Percentiles rank a stretch among this genome's conserved stretches.
phyloP scores from a whole-genome alignment of 108 stramenopile species.

The Nitzschia putrida region DNA sequence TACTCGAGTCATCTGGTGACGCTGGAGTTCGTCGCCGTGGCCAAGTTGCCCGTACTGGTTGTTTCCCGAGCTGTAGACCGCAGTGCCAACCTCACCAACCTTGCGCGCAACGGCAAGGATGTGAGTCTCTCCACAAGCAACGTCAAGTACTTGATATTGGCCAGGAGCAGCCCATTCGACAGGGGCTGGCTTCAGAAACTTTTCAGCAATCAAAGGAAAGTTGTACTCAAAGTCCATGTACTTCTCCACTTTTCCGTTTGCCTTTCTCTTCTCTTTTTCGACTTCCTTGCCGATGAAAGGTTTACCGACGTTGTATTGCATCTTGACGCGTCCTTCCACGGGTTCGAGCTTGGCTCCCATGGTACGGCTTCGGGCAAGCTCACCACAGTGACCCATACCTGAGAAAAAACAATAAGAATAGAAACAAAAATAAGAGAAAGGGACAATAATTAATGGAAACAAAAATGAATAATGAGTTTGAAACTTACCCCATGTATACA shows the following conservation, averaged over 20 bases:
- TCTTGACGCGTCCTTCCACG: neutral
- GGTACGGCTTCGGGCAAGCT: constrained; percentile 31
- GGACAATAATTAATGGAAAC: too few relatives aligned
- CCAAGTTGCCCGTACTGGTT: constrained; percentile 94
- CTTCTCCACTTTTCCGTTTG: constrained; percentile 5
- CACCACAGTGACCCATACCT: constrained; percentile 28
- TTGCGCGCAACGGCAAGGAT: constrained; percentile 73
- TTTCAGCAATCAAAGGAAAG: constrained; percentile 16
- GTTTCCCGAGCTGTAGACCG: constrained; percentile 77
- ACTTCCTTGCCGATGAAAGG: constrained; percentile 19
- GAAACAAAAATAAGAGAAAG: neutral
- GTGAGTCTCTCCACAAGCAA: constrained; percentile 87
- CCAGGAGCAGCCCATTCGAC: constrained; percentile 24
- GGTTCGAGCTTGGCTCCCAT: constrained; percentile 8
- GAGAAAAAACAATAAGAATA: neutral
- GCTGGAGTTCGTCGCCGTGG: constrained; percentile 52
- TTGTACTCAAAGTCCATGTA: constrained; percentile 2
- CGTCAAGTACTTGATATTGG: constrained; percentile 41
- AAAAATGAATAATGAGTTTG: neutral
- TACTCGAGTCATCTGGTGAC: constrained; percentile 42
- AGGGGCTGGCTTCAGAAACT: constrained; percentile 40
- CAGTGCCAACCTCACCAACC: constrained; percentile 16
- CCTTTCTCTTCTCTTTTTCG: neutral
- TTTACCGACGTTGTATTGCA: constrained; percentile 25
- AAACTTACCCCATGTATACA: constrained; percentile 69